Percentiles rank a stretch among this genome's conserved stretches.
These are phyloP conservation scores for Colletotrichum cordylinicola DNA, from an alignment of 2,329 filamentous ascomycete genomes.

Conservation along the genomic window DNA sequence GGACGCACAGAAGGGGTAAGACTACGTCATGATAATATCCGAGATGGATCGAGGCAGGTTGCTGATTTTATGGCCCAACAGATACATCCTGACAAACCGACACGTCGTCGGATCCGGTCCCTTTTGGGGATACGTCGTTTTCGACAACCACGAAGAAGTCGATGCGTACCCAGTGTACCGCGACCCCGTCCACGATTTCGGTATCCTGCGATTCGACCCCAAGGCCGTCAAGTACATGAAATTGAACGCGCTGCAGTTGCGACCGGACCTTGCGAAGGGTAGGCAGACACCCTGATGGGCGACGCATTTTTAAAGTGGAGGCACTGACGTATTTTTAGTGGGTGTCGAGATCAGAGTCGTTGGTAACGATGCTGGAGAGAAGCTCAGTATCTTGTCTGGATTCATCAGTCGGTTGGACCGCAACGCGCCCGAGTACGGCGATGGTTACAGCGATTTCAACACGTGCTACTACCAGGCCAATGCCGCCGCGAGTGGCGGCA, in stretches of 20 bases:
- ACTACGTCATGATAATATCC: constrained; percentile 18
- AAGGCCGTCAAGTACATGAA: constrained; percentile 98
- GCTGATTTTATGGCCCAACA: constrained; percentile 26
- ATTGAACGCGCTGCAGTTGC: constrained; percentile 77
- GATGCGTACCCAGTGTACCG: constrained; percentile 97
- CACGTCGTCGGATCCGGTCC: constrained; percentile 96
- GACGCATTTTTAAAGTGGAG: neutral
- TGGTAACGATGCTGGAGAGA: constrained; percentile 97
- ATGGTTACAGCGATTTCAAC: constrained; percentile 98
- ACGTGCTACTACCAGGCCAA: constrained; percentile 97
- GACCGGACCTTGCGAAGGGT: constrained; percentile 83
- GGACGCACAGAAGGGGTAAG: constrained; percentile 85
- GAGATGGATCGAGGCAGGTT: neutral
- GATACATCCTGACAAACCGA: constrained; percentile 84
- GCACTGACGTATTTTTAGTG: constrained; percentile 51
- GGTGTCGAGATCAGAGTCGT: constrained; percentile 96
- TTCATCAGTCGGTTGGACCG: constrained; percentile 95
- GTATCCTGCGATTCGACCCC: constrained; percentile 94
- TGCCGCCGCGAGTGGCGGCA: constrained; percentile 93
- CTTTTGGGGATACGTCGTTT: constrained; percentile 98
- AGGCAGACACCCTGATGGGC: constrained; percentile 13
- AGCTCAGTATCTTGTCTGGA: constrained; percentile 95
- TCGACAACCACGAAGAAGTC: constrained; percentile 97
- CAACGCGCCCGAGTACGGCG: constrained; percentile 96
- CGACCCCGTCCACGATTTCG: constrained; percentile 98